Evolutionary conservation across 179 eudicot genomes (phyloP).

Genomic region (Gypsophila paniculata): DNA sequence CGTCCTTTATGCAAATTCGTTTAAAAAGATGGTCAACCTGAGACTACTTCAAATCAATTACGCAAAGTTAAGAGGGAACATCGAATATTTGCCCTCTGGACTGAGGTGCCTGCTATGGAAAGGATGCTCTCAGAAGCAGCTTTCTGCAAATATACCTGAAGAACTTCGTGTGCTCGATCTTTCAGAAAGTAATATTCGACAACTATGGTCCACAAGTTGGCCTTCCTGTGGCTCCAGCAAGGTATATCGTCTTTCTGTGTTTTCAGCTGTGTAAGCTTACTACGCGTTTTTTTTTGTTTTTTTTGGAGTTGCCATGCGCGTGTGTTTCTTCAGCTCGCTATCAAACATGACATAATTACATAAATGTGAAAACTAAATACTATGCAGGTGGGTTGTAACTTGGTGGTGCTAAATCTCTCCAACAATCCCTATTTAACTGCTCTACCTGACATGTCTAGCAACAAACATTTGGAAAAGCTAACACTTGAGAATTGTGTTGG

Average conservation of each 20-base stretch:
- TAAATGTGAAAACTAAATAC: constrained; percentile 8
- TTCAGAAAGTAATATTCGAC: constrained; percentile 44
- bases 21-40: constrained; percentile 35
- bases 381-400: constrained; percentile 42
- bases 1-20: constrained; percentile 27
- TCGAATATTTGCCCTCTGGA: constrained; percentile 39
- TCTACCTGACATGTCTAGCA: constrained; percentile 52
- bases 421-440: constrained; percentile 37
- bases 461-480: constrained; percentile 43
- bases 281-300: not conserved
- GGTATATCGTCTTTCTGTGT: constrained; percentile 22
- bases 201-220: constrained; percentile 32
- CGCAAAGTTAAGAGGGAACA: constrained; percentile 38
- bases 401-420: constrained; percentile 54
- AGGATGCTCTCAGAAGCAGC: constrained; percentile 36
- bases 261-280: not conserved
- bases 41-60: constrained; percentile 51
- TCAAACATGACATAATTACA: not conserved
- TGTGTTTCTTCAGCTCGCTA: not conserved
- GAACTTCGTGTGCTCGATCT: constrained; percentile 58
- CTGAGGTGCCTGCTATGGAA: constrained; percentile 63
- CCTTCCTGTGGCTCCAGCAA: constrained; percentile 17
- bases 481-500: constrained; percentile 45
- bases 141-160: constrained; percentile 32
- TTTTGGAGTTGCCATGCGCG: not conserved